Evolutionary conservation across 371 early-diverging fungal species (phyloP), one percentile per base, ranked within the genome.

Genomic region (Entomophthora muscae): DNA sequence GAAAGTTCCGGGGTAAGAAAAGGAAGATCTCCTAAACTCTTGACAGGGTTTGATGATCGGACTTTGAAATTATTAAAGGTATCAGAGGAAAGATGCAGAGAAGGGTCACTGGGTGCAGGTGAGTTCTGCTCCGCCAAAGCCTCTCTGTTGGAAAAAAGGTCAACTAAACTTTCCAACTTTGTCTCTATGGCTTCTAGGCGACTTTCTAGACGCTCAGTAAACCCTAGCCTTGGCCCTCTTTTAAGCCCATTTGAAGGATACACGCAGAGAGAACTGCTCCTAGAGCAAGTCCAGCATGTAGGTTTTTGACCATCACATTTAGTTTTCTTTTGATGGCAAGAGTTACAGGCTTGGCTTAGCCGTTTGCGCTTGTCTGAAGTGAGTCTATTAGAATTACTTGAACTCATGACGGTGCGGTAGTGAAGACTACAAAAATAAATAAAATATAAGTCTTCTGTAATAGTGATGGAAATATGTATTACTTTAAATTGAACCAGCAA

Each of bases 211-310:
- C 80, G 71, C 52, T 84, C 84, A n/a, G 85, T 85, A 61, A 85
- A 84, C 10, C 89, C 89, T 66, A 86, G 85, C 29, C 86, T 80
- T 24, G 87, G 89, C 0, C 87, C 87, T n/a, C 89, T 78, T 65
- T 85, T 85, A 64, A 84, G 84, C 58, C 76, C 83, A 61, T 78
- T 80, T n/a, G 83, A 79, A 2, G 81, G 76, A 68, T 85, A 90
- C 42, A 85, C 76, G 72, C 94, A 94, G 53, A 70, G 66, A 2
- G 75, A 66, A 13, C 76, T 73, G 27, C 80, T 72, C 62, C 84
- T 81, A 30, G 74, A 66, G 69, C 94, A 94, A 67, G 89, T 85
- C 13, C 78, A 73, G 71, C 94, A 94, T 27, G 80, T 76, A 0
- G 85, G 88, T 57, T 85, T 83, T n/a, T 77, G 75, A 26, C 91